A percentile compares a stretch with the other conserved stretches of the same genome.
phyloP scores from a whole-genome alignment of 192 early-diverging fungal genomes.

The Umbelopsis ramanniana region DNA sequence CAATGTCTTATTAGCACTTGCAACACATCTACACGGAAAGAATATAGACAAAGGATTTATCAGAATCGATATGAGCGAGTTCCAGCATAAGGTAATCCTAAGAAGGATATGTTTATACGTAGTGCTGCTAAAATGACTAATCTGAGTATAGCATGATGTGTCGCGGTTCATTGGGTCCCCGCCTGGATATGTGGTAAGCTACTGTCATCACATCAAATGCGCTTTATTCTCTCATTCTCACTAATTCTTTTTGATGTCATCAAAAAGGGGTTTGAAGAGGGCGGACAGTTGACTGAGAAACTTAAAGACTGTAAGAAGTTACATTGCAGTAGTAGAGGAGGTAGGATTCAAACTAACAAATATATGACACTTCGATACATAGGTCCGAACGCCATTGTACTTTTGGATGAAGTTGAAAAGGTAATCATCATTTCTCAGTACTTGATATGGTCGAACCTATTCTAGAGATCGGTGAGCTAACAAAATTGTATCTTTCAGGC shows the following conservation, averaged over 20 bases:
- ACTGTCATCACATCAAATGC: background rate
- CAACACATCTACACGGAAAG: conserved; percentile 43
- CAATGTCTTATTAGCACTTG: too few species aligned
- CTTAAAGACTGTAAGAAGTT: conserved; percentile 41
- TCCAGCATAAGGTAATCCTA: conserved; percentile 40
- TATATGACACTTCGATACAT: background rate
- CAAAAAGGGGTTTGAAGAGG: conserved; percentile 47
- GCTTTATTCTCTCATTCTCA: too few species aligned
- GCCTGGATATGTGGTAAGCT: conserved; percentile 48
- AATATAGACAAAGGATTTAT: conserved; percentile 45
- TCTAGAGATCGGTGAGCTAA: background rate
- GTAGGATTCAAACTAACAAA: background rate
- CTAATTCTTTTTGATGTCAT: background rate
- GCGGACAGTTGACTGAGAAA: conserved; percentile 51
- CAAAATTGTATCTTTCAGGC: conserved; percentile 16
- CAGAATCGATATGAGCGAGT: conserved; percentile 52
- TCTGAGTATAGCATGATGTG: conserved; percentile 41
- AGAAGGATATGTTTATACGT: background rate
- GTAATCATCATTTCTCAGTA: conserved; percentile 13
- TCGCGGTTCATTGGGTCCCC: conserved; percentile 49
- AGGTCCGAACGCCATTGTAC: conserved; percentile 48
- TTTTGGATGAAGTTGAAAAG: conserved; percentile 54
- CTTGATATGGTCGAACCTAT: background rate
- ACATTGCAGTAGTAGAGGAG: background rate
- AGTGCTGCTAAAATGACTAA: background rate